Evolutionary conservation across 2,329 filamentous ascomycete genomes (phyloP).

Genomic region (Tolypocladium album): DNA sequence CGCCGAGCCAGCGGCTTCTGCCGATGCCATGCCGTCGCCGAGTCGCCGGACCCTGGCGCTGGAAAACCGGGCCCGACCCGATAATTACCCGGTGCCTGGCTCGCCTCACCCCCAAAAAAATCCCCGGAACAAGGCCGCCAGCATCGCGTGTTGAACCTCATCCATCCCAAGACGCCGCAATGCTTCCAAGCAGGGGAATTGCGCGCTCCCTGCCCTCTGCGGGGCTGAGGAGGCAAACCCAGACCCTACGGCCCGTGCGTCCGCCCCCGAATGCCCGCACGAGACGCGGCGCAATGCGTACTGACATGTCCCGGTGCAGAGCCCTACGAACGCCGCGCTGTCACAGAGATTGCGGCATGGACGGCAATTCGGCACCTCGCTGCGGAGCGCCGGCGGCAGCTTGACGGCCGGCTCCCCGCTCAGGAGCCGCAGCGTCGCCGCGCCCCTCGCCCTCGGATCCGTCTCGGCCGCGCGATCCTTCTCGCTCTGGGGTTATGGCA

Average conservation of each 20-base stretch:
- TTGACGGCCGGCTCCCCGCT: slow-evolving; percentile 12
- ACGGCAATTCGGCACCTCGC: slow-evolving; percentile 23
- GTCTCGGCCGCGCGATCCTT: slow-evolving; percentile 18
- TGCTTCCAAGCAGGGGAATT: slow-evolving; percentile 35
- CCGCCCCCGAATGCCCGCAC: neutral
- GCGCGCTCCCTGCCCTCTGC: slow-evolving; percentile 25
- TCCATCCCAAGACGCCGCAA: slow-evolving; percentile 15
- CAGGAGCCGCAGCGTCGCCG: slow-evolving; percentile 9
- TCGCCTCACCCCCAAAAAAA: slow-evolving; percentile 16
- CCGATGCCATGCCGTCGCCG: neutral
- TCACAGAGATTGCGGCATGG: slow-evolving; percentile 20
- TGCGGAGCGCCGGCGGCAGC: slow-evolving; percentile 11
- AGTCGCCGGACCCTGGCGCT: neutral
- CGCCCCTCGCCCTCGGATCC: slow-evolving; percentile 19
- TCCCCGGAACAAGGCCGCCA: slow-evolving; percentile 8
- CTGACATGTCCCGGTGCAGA: slow-evolving; percentile 12
- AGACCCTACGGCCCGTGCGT: slow-evolving; percentile 10
- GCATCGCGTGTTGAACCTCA: neutral
- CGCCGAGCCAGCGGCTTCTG: neutral
- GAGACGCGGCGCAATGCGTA: neutral
- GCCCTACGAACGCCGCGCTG: slow-evolving; percentile 12
- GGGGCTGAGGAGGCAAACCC: slow-evolving; percentile 18
- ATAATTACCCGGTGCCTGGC: slow-evolving; percentile 27
- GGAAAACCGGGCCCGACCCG: slow-evolving; percentile 11
- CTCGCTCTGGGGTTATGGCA: slow-evolving; percentile 24